Percentiles rank a stretch among this genome's conserved stretches.
Conservation (phyloP, 2,329 filamentous ascomycete genomes). For the Coniochaeta pulveracea region DNA sequence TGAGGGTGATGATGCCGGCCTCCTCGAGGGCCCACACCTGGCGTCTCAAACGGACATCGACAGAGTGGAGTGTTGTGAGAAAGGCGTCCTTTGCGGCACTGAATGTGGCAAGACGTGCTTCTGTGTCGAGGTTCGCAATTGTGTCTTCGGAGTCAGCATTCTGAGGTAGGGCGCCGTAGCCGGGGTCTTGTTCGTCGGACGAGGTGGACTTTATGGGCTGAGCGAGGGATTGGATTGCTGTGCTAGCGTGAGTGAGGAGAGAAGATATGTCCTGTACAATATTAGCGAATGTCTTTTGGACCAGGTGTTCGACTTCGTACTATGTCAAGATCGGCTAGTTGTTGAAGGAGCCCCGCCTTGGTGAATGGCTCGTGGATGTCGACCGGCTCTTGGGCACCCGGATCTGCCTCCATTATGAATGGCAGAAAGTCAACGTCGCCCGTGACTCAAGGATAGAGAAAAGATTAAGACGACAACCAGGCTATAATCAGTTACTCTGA, state of each 20-base stretch:
- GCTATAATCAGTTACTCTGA: no score
- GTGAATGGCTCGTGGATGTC: slow-evolving; percentile 45
- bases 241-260: slow-evolving; percentile 36
- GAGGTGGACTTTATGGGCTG: slow-evolving; percentile 19
- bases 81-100: slow-evolving; percentile 54
- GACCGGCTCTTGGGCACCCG: not conserved
- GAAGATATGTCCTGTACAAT: slow-evolving; percentile 32
- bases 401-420: not conserved
- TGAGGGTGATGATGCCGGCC: slow-evolving; percentile 56
- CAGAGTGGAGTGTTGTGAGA: slow-evolving; percentile 59
- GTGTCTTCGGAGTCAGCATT: slow-evolving; percentile 7
- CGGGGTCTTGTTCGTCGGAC: slow-evolving; percentile 15
- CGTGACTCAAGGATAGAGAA: no score
- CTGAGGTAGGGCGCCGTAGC: slow-evolving; percentile 12
- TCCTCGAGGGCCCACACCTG: slow-evolving; percentile 76
- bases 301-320: no score
- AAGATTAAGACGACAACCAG: no score
- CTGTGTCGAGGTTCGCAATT: slow-evolving; percentile 21
- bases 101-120: slow-evolving; percentile 44
- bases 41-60: slow-evolving; percentile 63
- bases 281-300: slow-evolving; percentile 10
- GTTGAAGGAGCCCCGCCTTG: slow-evolving; percentile 66
- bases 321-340: slow-evolving; percentile 69
- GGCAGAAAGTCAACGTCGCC: no score
- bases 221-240: slow-evolving; percentile 53